These are phyloP conservation scores for Chlamydomonas incerta DNA, from an alignment of 139 green algal species.

Conservation along the genomic window DNA sequence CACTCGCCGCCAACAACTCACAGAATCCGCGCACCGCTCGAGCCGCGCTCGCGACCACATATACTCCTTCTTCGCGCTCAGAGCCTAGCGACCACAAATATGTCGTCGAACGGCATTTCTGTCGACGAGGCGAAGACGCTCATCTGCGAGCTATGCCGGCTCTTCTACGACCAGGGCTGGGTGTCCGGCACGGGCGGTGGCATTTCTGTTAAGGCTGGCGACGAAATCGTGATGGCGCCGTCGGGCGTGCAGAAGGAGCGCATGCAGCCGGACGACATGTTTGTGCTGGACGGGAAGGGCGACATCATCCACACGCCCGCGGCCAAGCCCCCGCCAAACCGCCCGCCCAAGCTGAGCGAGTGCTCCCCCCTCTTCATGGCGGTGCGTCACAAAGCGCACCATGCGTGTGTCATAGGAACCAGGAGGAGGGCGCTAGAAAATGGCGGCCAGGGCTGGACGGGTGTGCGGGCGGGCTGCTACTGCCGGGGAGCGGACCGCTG, in stretches of 20 bases:
- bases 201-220: constrained; percentile 83
- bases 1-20: too few species aligned
- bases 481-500: too few species aligned
- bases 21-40: too few species aligned
- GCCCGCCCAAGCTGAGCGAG: constrained; percentile 93
- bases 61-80: too few species aligned
- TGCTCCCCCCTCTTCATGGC: constrained; percentile 93
- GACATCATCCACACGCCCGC: constrained; percentile 74
- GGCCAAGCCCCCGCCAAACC: constrained; percentile 74
- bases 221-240: constrained; percentile 88
- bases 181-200: constrained; percentile 90
- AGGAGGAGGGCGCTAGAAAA: too few species aligned
- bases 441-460: too few species aligned
- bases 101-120: constrained; percentile 22
- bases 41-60: too few species aligned
- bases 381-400: too few species aligned
- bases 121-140: constrained; percentile 84
- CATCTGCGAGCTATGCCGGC: constrained; percentile 85
- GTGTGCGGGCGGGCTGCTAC: too few species aligned
- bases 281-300: constrained; percentile 86
- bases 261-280: constrained; percentile 95
- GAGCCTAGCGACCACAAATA: background rate
- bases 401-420: too few species aligned
- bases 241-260: constrained; percentile 96
- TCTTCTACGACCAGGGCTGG: constrained; percentile 87